These are phyloP conservation scores for Anaeramoeba ignava DNA, from an alignment of 78 protist species.

Conservation along the genomic window DNA sequence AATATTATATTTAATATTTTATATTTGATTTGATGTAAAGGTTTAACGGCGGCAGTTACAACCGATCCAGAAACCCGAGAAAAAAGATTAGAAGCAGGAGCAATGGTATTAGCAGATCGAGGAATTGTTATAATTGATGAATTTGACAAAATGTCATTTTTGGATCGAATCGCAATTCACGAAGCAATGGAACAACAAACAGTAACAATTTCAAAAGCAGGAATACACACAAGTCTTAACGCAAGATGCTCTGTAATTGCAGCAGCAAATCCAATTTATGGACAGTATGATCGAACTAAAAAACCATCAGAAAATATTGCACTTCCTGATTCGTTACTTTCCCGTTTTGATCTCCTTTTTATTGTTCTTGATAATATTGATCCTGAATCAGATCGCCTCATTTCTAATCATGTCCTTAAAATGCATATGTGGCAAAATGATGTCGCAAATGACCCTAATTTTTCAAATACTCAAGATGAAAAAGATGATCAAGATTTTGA, in stretches of 20 bases:
- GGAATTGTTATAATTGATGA: conserved; percentile 98
- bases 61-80: conserved; percentile 89
- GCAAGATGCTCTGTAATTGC: neutral
- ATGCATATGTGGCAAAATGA: conserved; percentile 44
- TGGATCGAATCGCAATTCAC: conserved; percentile 56
- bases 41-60: conserved; percentile 96
- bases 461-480: neutral
- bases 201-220: neutral
- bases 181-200: conserved; percentile 35
- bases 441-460: too few relatives aligned
- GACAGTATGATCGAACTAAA: conserved; percentile 2
- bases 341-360: conserved; percentile 98
- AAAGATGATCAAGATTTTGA: neutral
- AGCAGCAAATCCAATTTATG: conserved; percentile 11
- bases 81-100: conserved; percentile 96
- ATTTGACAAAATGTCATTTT: conserved; percentile 94
- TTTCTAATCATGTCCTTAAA: conserved; percentile 59
- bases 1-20: too few relatives aligned
- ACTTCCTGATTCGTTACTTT: conserved; percentile 95
- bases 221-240: neutral
- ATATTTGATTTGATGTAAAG: too few relatives aligned
- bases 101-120: conserved; percentile 98
- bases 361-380: conserved; percentile 71
- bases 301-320: conserved; percentile 51
- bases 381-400: conserved; percentile 25